These are phyloP conservation scores for Parascedosporium putredinis DNA, from an alignment of 2,329 filamentous ascomycete genomes.

Conservation along the genomic window DNA sequence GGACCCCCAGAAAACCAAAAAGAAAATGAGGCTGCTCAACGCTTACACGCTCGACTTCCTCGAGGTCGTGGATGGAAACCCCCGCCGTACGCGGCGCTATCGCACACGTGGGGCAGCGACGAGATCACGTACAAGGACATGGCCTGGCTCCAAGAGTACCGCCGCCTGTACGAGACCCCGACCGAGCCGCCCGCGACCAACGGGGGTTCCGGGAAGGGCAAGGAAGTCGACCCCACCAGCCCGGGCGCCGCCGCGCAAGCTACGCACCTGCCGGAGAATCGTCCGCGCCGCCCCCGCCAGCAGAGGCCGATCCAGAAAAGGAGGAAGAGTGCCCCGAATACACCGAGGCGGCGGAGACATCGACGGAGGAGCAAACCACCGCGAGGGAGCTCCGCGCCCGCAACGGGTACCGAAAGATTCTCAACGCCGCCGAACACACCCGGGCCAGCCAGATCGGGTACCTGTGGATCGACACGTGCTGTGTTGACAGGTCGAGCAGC, in stretches of 20 bases:
- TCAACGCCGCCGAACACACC: conserved; percentile 6
- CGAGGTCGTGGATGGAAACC: conserved; percentile 10
- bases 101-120: conserved; percentile 20
- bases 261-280: not conserved
- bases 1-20: no score
- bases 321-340: conserved; percentile 7
- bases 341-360: not conserved
- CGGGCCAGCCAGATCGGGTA: conserved; percentile 11
- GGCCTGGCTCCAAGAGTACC: conserved; percentile 11
- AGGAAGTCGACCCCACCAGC: not conserved
- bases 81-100: conserved; percentile 20
- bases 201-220: not conserved
- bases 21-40: conserved; percentile 17
- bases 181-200: not conserved
- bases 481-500: conserved; percentile 15
- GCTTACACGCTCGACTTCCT: conserved; percentile 12
- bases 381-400: conserved; percentile 4
- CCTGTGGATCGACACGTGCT: conserved; percentile 17
- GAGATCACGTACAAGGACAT: conserved; percentile 20
- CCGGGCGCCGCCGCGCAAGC: no score
- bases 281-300: not conserved
- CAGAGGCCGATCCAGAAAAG: not conserved
- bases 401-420: conserved; percentile 5
- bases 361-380: conserved; percentile 4
- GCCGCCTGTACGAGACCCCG: conserved; percentile 10